Base-by-base conservation (phyloP, 352 stramenopile species). In the Globisporangium emineosum region DNA sequence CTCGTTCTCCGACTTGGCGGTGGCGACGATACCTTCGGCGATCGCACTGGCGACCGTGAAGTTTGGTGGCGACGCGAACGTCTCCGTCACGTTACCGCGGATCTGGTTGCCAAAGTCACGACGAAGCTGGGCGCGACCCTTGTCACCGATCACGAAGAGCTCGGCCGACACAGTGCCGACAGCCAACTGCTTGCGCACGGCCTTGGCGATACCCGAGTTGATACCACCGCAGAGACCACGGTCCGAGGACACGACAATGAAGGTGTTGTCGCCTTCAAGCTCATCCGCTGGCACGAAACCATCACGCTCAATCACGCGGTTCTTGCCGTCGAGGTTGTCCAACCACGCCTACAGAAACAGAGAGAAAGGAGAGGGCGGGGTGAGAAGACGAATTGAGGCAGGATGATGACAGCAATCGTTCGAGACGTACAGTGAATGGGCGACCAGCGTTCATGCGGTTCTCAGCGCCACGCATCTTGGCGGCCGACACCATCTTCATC, bases 401-500 rank as follows among this genome's bases (percentile, higher is more conserved):
- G 19, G 37, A 29, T 8, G 40, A 42, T 37, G 27, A 5, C 12
- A 6, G 12, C 3, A 40, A 21, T 27, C 0, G 0, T 23, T 4
- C 5, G 32, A 21, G 40, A 62, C 70, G 35, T 72, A 78, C 72
- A 43, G 79, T 77, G 69, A 98, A 98, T 30, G 93, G 88, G 21
- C 89, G 80, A 32, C 86, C 93, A 10, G 77, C 78, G 53, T 74
- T 81, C 66, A 98, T 84, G 56, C 90, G 83, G 64, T 92, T 86
- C 72, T 99, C 96, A 63, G 98, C 97, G 65, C 97, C 97, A 75
- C 98, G 97, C 70, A 99, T 96, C 88, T 99, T 99, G 64, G 97
- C 96, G 50, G 98, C 97, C 64, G 97, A 99, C 77, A 99, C 98
- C 97, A 99, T 99, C 83, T 99, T 99, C 97, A 99, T 99, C 59